Conservation (phyloP, 2,329 filamentous ascomycete species). For the Colletotrichum liriopes region DNA sequence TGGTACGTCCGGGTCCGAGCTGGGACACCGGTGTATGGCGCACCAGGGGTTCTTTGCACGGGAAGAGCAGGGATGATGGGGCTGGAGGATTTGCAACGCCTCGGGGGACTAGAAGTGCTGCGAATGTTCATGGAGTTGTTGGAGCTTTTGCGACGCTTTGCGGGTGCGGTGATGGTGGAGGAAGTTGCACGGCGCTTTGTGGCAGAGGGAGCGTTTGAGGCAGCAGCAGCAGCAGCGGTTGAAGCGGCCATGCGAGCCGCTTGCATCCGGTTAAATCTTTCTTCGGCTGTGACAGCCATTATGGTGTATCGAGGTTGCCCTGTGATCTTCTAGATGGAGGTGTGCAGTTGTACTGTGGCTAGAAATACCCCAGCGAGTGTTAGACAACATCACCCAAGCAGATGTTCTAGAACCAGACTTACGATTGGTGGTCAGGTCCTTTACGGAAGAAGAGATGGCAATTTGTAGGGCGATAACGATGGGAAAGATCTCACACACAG, state of each 20-base stretch:
- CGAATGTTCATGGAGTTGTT: background rate
- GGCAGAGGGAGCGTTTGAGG: background rate
- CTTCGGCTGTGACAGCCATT: slow-evolving; percentile 3
- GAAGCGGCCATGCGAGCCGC: too few relatives aligned
- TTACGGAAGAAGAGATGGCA: background rate
- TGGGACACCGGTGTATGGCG: background rate
- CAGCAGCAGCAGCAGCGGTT: background rate
- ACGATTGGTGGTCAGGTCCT: background rate
- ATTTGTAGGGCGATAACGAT: background rate
- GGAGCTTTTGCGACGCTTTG: background rate
- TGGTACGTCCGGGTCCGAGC: background rate
- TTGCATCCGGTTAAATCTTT: background rate
- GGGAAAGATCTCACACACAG: background rate
- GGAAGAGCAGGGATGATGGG: background rate
- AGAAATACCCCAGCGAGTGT: background rate
- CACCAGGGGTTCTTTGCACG: background rate
- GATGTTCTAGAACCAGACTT: background rate
- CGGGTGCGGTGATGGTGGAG: background rate
- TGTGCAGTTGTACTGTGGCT: background rate
- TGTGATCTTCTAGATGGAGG: background rate
- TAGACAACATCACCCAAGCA: background rate
- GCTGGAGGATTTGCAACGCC: background rate
- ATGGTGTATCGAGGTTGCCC: background rate
- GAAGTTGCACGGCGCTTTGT: slow-evolving; percentile 1
- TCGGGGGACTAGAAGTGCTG: background rate